Evolutionary conservation across 2,329 filamentous ascomycete genomes (phyloP).

Genomic region (Didymella pinodella): DNA sequence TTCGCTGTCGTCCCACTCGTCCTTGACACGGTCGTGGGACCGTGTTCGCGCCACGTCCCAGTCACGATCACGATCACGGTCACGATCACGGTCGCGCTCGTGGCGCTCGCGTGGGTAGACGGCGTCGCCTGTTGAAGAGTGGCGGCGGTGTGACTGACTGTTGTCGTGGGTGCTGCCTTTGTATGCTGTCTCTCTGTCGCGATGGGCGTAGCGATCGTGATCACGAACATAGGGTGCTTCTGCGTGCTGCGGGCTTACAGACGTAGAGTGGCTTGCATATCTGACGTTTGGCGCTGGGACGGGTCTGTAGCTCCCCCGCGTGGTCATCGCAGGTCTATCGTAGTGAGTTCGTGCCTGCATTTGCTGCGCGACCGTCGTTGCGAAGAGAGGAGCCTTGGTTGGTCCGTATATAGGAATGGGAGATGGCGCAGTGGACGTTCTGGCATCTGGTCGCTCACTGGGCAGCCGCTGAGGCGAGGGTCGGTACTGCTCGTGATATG

Average conservation of each 20-base stretch:
- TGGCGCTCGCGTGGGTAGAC: constrained; percentile 34
- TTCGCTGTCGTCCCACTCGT: constrained; percentile 37
- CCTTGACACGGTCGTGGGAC: constrained; percentile 40
- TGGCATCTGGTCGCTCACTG: constrained; percentile 24
- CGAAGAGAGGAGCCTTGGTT: constrained; percentile 57
- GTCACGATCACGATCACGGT: constrained; percentile 29
- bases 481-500: constrained; percentile 43
- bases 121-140: constrained; percentile 36
- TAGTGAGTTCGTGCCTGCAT: constrained; percentile 47
- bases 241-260: constrained; percentile 31
- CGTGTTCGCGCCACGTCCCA: constrained; percentile 27
- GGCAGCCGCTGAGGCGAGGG: constrained; percentile 37
- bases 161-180: constrained; percentile 16
- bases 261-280: constrained; percentile 31
- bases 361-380: constrained; percentile 55
- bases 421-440: constrained; percentile 29
- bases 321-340: constrained; percentile 40
- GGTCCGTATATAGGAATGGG: constrained; percentile 53
- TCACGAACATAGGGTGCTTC: constrained; percentile 36
- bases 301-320: constrained; percentile 37
- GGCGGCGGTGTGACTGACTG: constrained; percentile 30
- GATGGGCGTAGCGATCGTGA: constrained; percentile 24
- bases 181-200: constrained; percentile 16
- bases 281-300: constrained; percentile 33
- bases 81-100: constrained; percentile 28